phyloP scores from a whole-genome alignment of 176 grass and related monocot species.

The Miscanthus lutarioriparius region DNA sequence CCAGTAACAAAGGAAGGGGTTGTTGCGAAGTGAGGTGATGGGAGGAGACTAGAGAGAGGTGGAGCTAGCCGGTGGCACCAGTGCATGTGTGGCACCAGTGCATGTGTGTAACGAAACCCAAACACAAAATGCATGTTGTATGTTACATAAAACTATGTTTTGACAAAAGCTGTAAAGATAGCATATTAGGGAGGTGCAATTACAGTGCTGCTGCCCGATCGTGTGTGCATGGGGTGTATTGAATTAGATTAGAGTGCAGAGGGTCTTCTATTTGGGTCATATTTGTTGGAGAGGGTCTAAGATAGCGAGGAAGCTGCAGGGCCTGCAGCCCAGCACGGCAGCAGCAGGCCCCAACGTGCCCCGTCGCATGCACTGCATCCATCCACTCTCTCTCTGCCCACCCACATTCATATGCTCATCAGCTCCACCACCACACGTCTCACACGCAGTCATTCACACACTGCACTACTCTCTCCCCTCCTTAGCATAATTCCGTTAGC shows the following conservation, averaged over 20 bases:
- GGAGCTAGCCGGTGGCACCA: too few species aligned
- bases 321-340: conserved; percentile 39
- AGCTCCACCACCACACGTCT: conserved; percentile 30
- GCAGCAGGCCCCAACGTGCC: conserved; percentile 59
- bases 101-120: too few species aligned
- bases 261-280: too few species aligned
- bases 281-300: too few species aligned
- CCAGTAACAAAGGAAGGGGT: too few species aligned
- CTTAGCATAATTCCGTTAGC: conserved; percentile 26
- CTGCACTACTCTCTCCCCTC: neutral
- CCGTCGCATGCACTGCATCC: conserved; percentile 55
- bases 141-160: conserved; percentile 55
- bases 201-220: too few species aligned
- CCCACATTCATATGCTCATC: conserved; percentile 37
- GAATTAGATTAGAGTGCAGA: neutral
- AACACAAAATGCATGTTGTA: too few species aligned
- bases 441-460: neutral
- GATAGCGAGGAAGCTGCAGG: conserved; percentile 59
- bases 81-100: conserved; percentile 43
- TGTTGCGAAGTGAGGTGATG: too few species aligned
- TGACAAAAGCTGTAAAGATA: conserved; percentile 42
- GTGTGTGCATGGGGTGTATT: conserved; percentile 34
- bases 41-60: too few species aligned
- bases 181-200: conserved; percentile 37
- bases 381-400: conserved; percentile 39